These are phyloP conservation scores for Afroboletus lepidellus DNA, from an alignment of 1,284 basidiomycete species.

Conservation along the genomic window DNA sequence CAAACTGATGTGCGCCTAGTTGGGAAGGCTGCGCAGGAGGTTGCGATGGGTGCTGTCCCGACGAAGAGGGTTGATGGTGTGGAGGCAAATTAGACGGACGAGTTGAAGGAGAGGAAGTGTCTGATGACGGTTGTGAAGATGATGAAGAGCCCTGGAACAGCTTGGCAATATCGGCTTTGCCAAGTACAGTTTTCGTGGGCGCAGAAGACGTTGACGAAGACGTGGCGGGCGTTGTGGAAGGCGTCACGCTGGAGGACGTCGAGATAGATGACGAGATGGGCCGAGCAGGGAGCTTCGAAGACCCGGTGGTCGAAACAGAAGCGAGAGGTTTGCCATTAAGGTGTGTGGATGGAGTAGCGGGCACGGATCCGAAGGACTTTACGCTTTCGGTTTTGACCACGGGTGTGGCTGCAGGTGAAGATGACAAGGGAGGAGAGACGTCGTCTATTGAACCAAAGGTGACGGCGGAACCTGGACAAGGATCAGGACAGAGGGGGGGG, in stretches of 20 bases:
- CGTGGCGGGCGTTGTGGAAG: constrained; percentile 33
- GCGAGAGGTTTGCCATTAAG: constrained; percentile 53
- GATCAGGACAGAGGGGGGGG: not conserved
- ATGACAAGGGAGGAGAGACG: constrained; percentile 62
- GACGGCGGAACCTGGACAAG: constrained; percentile 53
- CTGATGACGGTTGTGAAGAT: constrained; percentile 32
- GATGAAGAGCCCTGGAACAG: constrained; percentile 57
- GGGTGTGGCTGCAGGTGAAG: constrained; percentile 64
- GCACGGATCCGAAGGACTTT: constrained; percentile 77
- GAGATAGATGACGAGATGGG: constrained; percentile 37
- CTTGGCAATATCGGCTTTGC: constrained; percentile 62
- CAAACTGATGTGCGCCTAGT: constrained; percentile 43
- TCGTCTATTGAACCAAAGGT: constrained; percentile 87
- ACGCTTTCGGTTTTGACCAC: constrained; percentile 68
- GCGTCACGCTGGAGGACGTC: constrained; percentile 29
- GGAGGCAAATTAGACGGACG: constrained; percentile 48
- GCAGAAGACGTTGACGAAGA: constrained; percentile 30
- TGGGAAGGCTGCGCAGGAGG: constrained; percentile 43
- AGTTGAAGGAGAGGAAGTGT: constrained; percentile 40
- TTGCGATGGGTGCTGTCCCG: constrained; percentile 40
- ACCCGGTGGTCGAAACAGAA: constrained; percentile 25
- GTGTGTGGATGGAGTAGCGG: constrained; percentile 38
- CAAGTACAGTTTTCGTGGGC: constrained; percentile 36
- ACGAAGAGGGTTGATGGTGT: constrained; percentile 36
- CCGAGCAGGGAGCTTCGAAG: constrained; percentile 34